phyloP scores from a whole-genome alignment of 768 basidiomycete genomes.

The Boletus edulis region DNA sequence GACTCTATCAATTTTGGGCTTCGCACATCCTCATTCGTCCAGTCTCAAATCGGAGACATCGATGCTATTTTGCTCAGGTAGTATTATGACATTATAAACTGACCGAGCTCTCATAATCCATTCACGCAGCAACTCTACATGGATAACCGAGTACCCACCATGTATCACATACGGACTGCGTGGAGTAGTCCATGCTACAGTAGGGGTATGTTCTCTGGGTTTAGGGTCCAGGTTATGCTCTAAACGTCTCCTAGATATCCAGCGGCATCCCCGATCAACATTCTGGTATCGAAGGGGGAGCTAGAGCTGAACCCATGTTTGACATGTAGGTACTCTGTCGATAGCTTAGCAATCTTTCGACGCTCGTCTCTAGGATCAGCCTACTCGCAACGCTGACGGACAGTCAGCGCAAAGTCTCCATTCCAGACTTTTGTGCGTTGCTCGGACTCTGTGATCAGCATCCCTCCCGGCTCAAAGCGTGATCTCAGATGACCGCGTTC shows the following conservation, averaged over 20 bases:
- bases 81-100: slow-evolving; percentile 33
- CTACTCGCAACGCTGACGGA: slow-evolving; percentile 72
- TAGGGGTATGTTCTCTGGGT: slow-evolving; percentile 51
- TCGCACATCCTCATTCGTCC: slow-evolving; percentile 4
- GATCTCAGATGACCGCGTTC: slow-evolving; percentile 69
- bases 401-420: slow-evolving; percentile 53
- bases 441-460: neutral
- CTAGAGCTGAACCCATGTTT: slow-evolving; percentile 82
- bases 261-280: slow-evolving; percentile 80
- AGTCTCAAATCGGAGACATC: slow-evolving; percentile 82
- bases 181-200: slow-evolving; percentile 86
- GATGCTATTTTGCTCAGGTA: slow-evolving; percentile 90
- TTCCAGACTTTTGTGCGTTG: slow-evolving; percentile 81
- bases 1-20: neutral
- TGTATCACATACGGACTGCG: slow-evolving; percentile 95
- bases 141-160: slow-evolving; percentile 90
- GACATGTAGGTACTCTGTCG: slow-evolving; percentile 64
- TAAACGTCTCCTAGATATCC: slow-evolving; percentile 48
- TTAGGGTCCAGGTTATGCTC: neutral
- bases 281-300: slow-evolving; percentile 93
- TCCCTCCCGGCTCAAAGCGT: neutral
- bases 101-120: neutral
- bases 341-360: neutral
- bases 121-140: slow-evolving; percentile 82
- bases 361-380: slow-evolving; percentile 53